phyloP scores from a whole-genome alignment of 495 filamentous ascomycete genomes.

The Penicillium salamii region DNA sequence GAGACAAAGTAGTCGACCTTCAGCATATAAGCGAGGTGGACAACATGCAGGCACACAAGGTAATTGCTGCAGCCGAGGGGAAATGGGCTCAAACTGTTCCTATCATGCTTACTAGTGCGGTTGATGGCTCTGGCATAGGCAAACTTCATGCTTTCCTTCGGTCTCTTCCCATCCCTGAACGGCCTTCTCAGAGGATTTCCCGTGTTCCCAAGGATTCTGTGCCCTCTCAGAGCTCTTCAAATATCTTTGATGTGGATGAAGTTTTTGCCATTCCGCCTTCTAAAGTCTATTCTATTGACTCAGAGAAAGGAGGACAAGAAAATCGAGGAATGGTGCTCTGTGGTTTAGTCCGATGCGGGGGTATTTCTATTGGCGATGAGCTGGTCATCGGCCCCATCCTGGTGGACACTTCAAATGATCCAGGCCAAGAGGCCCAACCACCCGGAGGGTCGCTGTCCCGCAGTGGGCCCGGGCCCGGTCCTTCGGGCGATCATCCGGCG shows the following conservation, averaged over 20 bases:
- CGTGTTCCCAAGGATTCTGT: conserved; percentile 17
- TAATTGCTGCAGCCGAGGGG: conserved; percentile 39
- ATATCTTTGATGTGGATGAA: conserved; percentile 87
- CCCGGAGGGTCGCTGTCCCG: conserved; percentile 26
- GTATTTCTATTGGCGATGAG: conserved; percentile 72
- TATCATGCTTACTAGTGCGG: conserved; percentile 83
- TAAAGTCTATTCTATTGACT: conserved; percentile 40
- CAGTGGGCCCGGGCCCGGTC: conserved; percentile 30
- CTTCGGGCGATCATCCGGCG: conserved; percentile 33
- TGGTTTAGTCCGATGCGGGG: conserved; percentile 77
- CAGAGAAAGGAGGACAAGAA: conserved; percentile 35
- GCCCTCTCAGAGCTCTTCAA: conserved; percentile 39
- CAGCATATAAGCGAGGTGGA: conserved; percentile 43
- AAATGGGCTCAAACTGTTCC: conserved; percentile 62
- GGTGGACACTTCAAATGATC: conserved; percentile 29
- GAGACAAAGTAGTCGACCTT: conserved; percentile 28
- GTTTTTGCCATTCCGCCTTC: conserved; percentile 61
- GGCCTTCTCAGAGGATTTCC: conserved; percentile 39
- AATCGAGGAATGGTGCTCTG: conserved; percentile 67
- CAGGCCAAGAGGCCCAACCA: conserved; percentile 11
- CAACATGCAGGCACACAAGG: conserved; percentile 47
- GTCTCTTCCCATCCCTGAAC: conserved; percentile 67
- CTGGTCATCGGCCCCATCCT: conserved; percentile 77
- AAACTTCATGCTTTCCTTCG: conserved; percentile 78
- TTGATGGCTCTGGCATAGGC: conserved; percentile 78